Evolutionary conservation across 805 yeast genomes (phyloP), one percentile per base, ranked within the genome.

Genomic region (Ogataea minuta): DNA sequence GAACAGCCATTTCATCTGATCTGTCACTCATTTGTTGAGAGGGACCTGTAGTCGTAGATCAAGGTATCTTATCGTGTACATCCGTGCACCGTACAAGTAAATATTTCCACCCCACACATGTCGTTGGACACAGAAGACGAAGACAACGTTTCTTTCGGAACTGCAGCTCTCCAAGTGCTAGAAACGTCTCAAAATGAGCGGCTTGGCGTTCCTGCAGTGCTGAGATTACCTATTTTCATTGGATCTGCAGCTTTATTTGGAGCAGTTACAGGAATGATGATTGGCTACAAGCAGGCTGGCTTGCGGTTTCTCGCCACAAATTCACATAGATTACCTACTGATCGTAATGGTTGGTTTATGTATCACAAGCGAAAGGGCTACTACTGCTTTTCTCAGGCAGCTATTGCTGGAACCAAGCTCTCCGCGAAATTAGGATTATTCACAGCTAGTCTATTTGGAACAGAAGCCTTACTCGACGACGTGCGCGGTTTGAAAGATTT

Each of bases 301-400:
- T 61, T 79, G 29, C 70, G 77, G 29, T 87, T 74, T 50, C 66
- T 87, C 32, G 88, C 90, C 2, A 86, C 84, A 49, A 87, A 87
- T 53, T 83, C 93, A 10, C 95, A 87, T 56, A 59, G 96, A 36
- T 63, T 88, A 41, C 96, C 96, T 6, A 70, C 61, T 15, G 77
- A 82, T 0, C 81, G 77, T 38, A 89, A 87, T 14, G 93, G 91
- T 0, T 87, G 95, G 96, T 87, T 83, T 55, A 83, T 81, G 57
- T 87, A 87, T 61, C 93, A 87, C 62, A 86, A 84, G 62, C 72
- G 87, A 46, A 87, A 85, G 64, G 83, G 84, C 60, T 84, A 84
- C 59, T 84, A 82, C 21, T 77, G 86, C 62, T 60, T 83, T 24
- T 68, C 74, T 41, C 67, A 68, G 19, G 86, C 85, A 1, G 62